Percentiles rank a stretch among this genome's conserved stretches.
phyloP scores from a whole-genome alignment of 2,329 filamentous ascomycete species.

The Verticillium tricorpus region DNA sequence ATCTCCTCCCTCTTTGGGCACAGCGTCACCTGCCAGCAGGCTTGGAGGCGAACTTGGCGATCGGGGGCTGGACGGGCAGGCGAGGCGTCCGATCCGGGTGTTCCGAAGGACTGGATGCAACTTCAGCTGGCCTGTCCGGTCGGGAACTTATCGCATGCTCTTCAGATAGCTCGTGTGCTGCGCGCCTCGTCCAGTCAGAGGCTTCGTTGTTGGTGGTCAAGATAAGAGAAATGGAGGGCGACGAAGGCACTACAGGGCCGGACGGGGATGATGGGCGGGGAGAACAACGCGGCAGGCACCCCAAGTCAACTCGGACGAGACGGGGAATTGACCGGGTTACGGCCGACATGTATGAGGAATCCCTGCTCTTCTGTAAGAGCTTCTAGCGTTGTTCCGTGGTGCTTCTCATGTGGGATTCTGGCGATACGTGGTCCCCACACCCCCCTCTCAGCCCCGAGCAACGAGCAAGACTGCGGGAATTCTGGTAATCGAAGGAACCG shows the following conservation, averaged over 20 bases:
- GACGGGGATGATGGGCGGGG: background rate
- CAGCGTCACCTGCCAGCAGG: background rate
- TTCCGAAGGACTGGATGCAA: background rate
- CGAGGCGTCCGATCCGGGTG: background rate
- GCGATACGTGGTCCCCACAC: background rate
- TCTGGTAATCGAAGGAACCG: background rate
- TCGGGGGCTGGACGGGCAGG: background rate
- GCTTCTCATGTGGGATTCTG: background rate
- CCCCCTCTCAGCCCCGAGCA: background rate
- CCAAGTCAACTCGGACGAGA: background rate
- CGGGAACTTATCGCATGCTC: background rate
- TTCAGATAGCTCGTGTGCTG: background rate
- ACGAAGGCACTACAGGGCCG: background rate
- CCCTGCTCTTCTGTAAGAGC: background rate
- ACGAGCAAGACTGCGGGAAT: background rate
- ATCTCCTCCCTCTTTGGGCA: conserved; percentile 3
- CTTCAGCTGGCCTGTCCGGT: background rate
- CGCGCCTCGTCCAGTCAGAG: background rate
- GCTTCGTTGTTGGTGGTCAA: background rate
- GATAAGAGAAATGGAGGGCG: background rate
- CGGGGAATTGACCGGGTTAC: background rate
- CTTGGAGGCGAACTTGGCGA: background rate
- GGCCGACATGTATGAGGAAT: background rate
- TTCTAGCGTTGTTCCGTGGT: background rate
- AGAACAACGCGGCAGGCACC: background rate